Evolutionary conservation across 2,329 filamentous ascomycete genomes (phyloP).

Genomic region (Sclerotinia borealis): DNA sequence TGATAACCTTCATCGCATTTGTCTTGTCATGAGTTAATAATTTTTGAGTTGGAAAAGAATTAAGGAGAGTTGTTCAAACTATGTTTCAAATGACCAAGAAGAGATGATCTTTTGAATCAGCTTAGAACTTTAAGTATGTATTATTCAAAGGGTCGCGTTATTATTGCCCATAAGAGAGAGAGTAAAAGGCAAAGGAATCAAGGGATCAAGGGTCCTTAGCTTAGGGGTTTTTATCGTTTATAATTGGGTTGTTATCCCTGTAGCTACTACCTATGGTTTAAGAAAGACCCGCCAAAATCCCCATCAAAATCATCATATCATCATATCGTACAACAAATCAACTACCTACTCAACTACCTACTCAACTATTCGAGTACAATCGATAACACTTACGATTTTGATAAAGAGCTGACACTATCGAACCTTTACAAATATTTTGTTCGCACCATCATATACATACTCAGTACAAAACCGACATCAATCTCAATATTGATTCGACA

Average conservation of each 20-base stretch:
- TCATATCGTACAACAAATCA: background rate
- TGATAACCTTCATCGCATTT: constrained; percentile 3
- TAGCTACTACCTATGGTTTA: background rate
- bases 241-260: background rate
- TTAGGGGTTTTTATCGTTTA: too few relatives aligned
- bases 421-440: background rate
- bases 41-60: background rate
- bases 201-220: too few relatives aligned
- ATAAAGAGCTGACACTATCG: background rate
- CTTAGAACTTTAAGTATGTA: background rate
- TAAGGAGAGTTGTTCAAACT: background rate
- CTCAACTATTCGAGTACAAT: too few relatives aligned
- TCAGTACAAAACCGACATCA: background rate
- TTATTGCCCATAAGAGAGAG: too few relatives aligned
- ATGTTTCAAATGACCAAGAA: constrained; percentile 4
- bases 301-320: background rate
- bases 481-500: background rate
- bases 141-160: too few relatives aligned
- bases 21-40: background rate
- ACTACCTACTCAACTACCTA: background rate
- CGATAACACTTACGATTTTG: background rate
- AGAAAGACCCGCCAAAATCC: background rate
- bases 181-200: too few relatives aligned
- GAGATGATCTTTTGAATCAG: background rate
- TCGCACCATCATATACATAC: background rate